Evolutionary conservation across 257 asterid species (phyloP), one percentile per base, ranked within the genome.

Genomic region (Prunella vulgaris): DNA sequence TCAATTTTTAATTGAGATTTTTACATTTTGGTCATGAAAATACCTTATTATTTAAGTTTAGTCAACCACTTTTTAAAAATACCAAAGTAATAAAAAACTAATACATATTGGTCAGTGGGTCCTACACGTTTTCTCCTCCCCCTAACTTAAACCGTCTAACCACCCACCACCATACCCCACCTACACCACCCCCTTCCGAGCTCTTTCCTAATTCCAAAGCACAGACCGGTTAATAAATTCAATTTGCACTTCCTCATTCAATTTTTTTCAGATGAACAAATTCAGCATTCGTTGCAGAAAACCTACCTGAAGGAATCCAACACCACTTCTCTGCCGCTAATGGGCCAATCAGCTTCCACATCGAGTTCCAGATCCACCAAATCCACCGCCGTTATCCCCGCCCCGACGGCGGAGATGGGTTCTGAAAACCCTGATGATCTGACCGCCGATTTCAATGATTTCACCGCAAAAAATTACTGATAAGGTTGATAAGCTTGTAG

Each of bases 321-420:
- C 59, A 10, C 44, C 30, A 15, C 69, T 32, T 63, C 70, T 27
- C 72, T 77, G 40, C 40, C 70, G 77, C 72, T 66, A 69, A 90
- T 90, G 97, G 97, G 97, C 69, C 92, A 86, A 67, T 85, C 92
- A 20, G 64, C 82, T 70, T 90, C 96, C 71, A 73, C 76, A 60
- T 68, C 79, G 57, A 48, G 77, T 72, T 64, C 60, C 61, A 71
- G 77, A 79, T 75, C 84, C 74, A 52, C 74, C 21, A 73, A 57
- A 38, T 28, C 80, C 21, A 61, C 79, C 40, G 61, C 74, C 74
- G 76, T 17, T 52, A 67, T 53, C 63, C 12, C 68, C 17, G 66
- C 80, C 28, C 40, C 37, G 28, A 2, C 66, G 32, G 13, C 69
- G 63, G 63, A 7, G 58, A 27, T 46, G 12, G 76, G 64, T 6